Conservation (phyloP, 805 yeast species). For the Priceomyces fermenticarens region DNA sequence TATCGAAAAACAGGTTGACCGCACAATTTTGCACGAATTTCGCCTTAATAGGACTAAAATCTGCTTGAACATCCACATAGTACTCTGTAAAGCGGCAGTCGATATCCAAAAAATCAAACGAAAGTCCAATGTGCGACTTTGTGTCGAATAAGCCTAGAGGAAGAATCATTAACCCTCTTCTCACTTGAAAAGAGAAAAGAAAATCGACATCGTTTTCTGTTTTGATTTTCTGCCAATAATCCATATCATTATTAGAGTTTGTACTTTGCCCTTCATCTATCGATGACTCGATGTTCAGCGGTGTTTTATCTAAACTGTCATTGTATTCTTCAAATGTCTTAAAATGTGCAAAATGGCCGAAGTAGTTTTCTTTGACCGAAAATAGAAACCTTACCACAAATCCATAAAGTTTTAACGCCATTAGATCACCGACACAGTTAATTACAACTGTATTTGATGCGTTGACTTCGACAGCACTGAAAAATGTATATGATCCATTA, state of each 20-base stretch:
- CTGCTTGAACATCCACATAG: conserved; percentile 88
- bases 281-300: conserved; percentile 1
- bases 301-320: conserved; percentile 10
- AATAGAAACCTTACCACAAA: conserved; percentile 72
- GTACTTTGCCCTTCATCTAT: background rate
- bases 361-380: conserved; percentile 79
- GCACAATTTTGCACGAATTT: conserved; percentile 22
- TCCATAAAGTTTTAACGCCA: conserved; percentile 75
- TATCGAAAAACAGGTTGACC: conserved; percentile 22
- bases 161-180: conserved; percentile 65
- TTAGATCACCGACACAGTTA: conserved; percentile 60
- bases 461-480: conserved; percentile 55
- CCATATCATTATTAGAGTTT: conserved; percentile 9
- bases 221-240: conserved; percentile 41
- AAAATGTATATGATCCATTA: conserved; percentile 64
- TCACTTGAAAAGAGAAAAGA: conserved; percentile 65
- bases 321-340: conserved; percentile 83
- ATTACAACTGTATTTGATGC: conserved; percentile 69
- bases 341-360: conserved; percentile 83
- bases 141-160: conserved; percentile 73
- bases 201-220: conserved; percentile 75
- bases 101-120: conserved; percentile 63
- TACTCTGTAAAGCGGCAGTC: conserved; percentile 87
- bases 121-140: conserved; percentile 56
- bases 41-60: conserved; percentile 56